Evolutionary conservation across 805 yeast species (phyloP), one percentile per base, ranked within the genome.

Genomic region (Saccharomycopsis fibuligera): DNA sequence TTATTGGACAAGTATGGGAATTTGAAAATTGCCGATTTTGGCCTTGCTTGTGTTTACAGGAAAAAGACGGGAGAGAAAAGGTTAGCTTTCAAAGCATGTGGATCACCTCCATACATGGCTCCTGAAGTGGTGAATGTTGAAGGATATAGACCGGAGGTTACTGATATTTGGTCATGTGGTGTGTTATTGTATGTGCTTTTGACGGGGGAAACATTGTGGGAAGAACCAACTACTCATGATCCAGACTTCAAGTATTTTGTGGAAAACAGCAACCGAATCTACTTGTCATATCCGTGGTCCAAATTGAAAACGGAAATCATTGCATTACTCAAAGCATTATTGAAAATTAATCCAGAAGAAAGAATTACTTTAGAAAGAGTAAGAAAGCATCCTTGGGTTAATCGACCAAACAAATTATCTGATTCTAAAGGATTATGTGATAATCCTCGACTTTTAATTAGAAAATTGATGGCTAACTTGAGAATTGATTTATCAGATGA

Each of bases 71-170:
- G 83, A 1, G 61, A 69, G 3, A 68, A 67, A 43, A 62, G 79
- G 49, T 48, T 69, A 41, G 72, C 79, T 35, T 60, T 64, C 22
- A 74, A 80, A 25, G 73, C 82, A 29, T 76, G 88, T 62, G 85
- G 91, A 0, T 79, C 86, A 1, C 84, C 86, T 1, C 90, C 89
- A 4, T 84, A 84, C 59, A 75, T 82, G 69, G 91, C 93, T 1
- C 93, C 93, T 1, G 93, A 84, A 57, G 73, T 84, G 17, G 63
- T 74, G 19, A 55, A 57, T 17, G 65, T 65, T 2, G 62, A 66
- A 2, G 72, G 73, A 3, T 84, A 84, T 56, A 78, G 75, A 41
- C 79, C 87, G 1, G 77, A 76, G 45, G 55, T 60, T 2, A 69
- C 80, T 1, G 89, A 83, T 62, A 62, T 81, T 16, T 83, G 89